These are phyloP conservation scores for Acanthamoeba triangularis DNA, from an alignment of 208 protist genomes.

Conservation along the genomic window DNA sequence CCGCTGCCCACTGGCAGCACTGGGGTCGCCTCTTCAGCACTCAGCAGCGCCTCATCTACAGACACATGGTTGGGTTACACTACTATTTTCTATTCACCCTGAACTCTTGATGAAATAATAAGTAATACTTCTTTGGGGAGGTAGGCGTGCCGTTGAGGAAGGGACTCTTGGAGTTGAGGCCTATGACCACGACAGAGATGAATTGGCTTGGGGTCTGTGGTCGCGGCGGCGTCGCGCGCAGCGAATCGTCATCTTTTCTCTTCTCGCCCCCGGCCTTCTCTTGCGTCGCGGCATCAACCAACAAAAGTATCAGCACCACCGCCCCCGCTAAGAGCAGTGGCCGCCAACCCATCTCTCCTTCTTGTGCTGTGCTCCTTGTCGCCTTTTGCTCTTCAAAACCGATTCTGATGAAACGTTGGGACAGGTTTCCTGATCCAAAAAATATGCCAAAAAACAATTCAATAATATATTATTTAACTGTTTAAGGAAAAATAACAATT, in stretches of 20 bases:
- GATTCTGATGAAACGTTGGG: too few relatives aligned
- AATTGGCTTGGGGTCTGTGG: slow-evolving; percentile 8
- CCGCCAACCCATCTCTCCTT: background rate
- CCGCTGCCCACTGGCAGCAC: background rate
- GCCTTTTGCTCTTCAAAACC: background rate
- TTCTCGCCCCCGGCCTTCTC: too few relatives aligned
- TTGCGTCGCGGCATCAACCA: background rate
- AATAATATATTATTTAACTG: too few relatives aligned
- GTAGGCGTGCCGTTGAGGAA: background rate
- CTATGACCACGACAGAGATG: background rate
- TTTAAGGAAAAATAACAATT: too few relatives aligned
- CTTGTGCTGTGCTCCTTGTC: too few relatives aligned
- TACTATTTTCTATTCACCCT: too few relatives aligned
- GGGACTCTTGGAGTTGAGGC: background rate
- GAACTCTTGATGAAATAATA: too few relatives aligned
- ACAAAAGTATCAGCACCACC: background rate
- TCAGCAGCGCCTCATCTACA: background rate
- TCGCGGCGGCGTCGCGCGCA: background rate
- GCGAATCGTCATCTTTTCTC: background rate
- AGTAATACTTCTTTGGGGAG: too few relatives aligned
- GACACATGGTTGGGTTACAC: too few relatives aligned
- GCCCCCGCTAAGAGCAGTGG: background rate
- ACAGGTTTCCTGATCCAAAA: background rate
- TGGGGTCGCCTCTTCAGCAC: background rate
- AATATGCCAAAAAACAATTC: too few relatives aligned